Evolutionary conservation across 2,329 filamentous ascomycete species (phyloP).

Genomic region (Neocucurbitaria cava): DNA sequence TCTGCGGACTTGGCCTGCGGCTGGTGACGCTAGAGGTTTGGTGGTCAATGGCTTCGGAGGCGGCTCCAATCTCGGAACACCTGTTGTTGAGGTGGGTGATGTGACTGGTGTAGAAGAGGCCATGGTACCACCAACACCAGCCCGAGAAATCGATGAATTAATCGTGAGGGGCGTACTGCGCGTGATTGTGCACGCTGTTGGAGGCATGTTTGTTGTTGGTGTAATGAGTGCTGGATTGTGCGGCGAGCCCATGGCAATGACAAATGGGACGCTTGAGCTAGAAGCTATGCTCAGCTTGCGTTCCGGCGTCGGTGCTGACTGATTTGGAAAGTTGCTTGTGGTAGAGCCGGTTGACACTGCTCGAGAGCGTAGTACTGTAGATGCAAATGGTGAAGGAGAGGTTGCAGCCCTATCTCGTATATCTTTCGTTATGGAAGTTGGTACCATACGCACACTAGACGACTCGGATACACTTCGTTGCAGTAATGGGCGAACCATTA

Average conservation of each 20-base stretch:
- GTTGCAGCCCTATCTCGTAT: background rate
- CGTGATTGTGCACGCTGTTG: constrained; percentile 33
- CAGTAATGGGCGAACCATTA: background rate
- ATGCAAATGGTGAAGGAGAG: constrained; percentile 1
- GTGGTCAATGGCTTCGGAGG: constrained; percentile 1
- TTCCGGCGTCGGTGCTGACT: constrained; percentile 13
- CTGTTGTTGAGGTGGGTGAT: constrained; percentile 24
- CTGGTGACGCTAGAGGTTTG: background rate
- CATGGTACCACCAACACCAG: constrained; percentile 42
- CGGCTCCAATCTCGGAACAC: constrained; percentile 5
- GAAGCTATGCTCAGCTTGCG: constrained; percentile 28
- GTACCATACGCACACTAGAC: background rate
- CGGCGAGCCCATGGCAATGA: constrained; percentile 40
- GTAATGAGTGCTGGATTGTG: constrained; percentile 37
- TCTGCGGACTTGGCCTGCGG: constrained; percentile 6
- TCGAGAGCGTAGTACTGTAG: constrained; percentile 10
- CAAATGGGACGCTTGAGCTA: constrained; percentile 32
- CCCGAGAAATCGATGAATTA: constrained; percentile 18
- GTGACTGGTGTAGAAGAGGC: constrained; percentile 32
- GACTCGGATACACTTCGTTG: constrained; percentile 1
- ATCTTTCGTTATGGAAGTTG: background rate
- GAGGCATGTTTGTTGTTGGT: constrained; percentile 22
- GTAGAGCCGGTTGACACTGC: constrained; percentile 22
- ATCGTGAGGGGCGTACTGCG: constrained; percentile 22
- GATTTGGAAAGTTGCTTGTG: constrained; percentile 7